Evolutionary conservation across 768 basidiomycete genomes (phyloP), one percentile per base, ranked within the genome.

Genomic region (Thelephora ganbajun): DNA sequence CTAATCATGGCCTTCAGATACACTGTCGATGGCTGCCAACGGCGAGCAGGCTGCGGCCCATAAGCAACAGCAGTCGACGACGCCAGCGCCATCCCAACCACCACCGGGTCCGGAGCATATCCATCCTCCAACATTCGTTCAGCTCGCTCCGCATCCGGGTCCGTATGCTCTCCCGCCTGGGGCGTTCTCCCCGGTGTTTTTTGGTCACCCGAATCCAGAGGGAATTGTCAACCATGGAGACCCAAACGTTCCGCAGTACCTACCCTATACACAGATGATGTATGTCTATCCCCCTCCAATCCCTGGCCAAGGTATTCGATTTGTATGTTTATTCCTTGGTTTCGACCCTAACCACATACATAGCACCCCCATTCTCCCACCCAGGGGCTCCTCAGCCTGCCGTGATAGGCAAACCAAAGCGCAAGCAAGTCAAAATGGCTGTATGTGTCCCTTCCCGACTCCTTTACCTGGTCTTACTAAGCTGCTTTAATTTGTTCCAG

Each of bases 371-470:
- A 18, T 64, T 63, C 49, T 63, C 53, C 48, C 45, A 56, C 35
- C 55, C 59, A 37, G 48, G 63, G 18, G 20, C 50, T 3, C 50
- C 46, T 6, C 46, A 49, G 2, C 59, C 66, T 33, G 43, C 58
- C 11, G 53, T 56, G 3, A 48, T 56, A 16, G 55, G 61, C 13
- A 61, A 62, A 41, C 57, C 63, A 11, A 76, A 76, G 57, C 71
- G 74, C 50, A 74, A 70, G 48, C 74, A 76, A 51, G 74, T 76
- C 47, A 76, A 77, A 60, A 76, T 76, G 69, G 74, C 74, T 50
- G 72, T 74, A 55, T 63, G 72, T 64, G 19, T 19, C 45, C 16
- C 14, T 41, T 13, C 35, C 44, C 34, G 20, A 46, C 50, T 26
- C 20, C 13, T 33, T 18, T 45, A 48, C 43, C 35, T 48, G 45